Conservation (phyloP, 2,329 filamentous ascomycete genomes). For the Alternaria tenuissima region DNA sequence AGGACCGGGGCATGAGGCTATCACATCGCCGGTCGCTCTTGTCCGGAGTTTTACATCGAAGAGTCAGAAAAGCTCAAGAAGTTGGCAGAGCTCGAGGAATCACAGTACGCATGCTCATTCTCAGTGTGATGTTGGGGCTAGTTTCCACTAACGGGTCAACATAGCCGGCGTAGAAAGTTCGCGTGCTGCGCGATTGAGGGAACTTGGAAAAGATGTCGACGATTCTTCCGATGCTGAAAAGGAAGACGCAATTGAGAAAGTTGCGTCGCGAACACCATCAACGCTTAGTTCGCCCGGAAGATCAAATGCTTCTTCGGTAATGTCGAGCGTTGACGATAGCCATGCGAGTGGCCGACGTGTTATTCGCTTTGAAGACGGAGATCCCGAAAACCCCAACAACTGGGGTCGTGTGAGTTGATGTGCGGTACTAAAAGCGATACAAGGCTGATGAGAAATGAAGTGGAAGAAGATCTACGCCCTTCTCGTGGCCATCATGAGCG, state of each 20-base stretch:
- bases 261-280: constrained; percentile 19
- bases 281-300: constrained; percentile 15
- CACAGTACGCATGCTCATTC: constrained; percentile 18
- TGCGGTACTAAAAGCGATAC: background rate
- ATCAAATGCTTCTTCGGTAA: constrained; percentile 18
- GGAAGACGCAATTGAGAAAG: constrained; percentile 39
- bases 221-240: constrained; percentile 32
- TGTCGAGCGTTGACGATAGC: constrained; percentile 5
- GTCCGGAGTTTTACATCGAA: constrained; percentile 39
- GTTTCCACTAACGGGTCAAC: constrained; percentile 11
- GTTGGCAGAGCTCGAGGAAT: constrained; percentile 22
- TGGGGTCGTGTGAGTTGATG: constrained; percentile 45
- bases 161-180: constrained; percentile 30
- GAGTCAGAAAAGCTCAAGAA: constrained; percentile 25
- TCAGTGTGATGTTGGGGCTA: background rate
- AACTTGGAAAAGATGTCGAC: constrained; percentile 36
- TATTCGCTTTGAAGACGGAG: constrained; percentile 51
- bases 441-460: constrained; percentile 44
- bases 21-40: constrained; percentile 39
- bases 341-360: constrained; percentile 31
- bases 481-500: constrained; percentile 62
- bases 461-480: constrained; percentile 64
- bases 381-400: constrained; percentile 55
- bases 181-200: constrained; percentile 23
- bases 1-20: constrained; percentile 30